Evolutionary conservation across 164 flowering plant species (phyloP), one percentile per base, ranked within the genome.

Genomic region (Aristolochia fimbriata): DNA sequence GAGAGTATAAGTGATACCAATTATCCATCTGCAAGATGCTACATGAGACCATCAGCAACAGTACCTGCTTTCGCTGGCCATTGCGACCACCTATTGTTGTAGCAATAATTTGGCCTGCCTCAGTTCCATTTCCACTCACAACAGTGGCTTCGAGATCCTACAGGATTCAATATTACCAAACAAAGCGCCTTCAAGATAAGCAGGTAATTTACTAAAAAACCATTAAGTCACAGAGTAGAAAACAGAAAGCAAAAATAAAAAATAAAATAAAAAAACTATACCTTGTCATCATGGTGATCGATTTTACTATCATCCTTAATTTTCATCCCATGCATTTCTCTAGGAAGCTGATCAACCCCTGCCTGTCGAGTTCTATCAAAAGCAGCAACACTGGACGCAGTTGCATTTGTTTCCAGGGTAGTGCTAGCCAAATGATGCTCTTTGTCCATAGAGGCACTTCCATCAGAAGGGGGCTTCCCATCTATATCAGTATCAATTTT

Each of bases 1-100:
- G 51, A 15, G 20, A 11, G 51, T 6, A 49, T 17, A 49, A 49
- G 8, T 17, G 10, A 49, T 49, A 20, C 6, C 52, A 4, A 20
- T 4, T 13, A 49, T 49, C 51, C 37, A 31, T 15, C 14, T 1
- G 22, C 52, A 4, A 49, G 20, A 49, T 49, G 21, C 9, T 15
- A 54, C 27, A 21, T 54, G 33, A 27, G 57, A 15, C 15, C 19
- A 54, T 45, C n/a, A 5, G 30, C 30, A 58, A 58, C 21, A 45
- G 8, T 21, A 91, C 97, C 97, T 86, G 89, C 49, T 85, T 86
- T 25, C 81, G 87, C 60, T 83, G 83, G 58, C 91, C 97, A 76
- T 86, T 78, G 65, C 70, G 77, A 69, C 94, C 96, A 62, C 85
- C 89, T n/a, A 83, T 70, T 23, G 83, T 74, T 33, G 86, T 84